Evolutionary conservation across 176 grass and related monocot genomes (phyloP).

Genomic region (Phragmites australis): DNA sequence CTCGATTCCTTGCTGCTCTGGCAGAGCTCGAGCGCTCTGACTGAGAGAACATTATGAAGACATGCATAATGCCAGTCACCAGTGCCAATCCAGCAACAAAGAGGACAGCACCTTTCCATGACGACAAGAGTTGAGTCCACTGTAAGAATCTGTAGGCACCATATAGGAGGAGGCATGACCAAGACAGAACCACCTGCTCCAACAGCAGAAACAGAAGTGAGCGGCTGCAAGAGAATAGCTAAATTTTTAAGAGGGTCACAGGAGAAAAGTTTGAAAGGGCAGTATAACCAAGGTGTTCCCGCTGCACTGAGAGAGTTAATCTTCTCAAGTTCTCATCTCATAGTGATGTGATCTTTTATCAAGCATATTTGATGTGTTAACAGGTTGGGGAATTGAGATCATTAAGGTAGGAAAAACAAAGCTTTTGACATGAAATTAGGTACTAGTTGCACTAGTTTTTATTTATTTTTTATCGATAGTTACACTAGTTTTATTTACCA

Average conservation of each 20-base stretch:
- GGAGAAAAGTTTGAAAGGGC: not conserved
- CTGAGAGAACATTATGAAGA: slow-evolving; percentile 69
- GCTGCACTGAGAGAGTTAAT: not conserved
- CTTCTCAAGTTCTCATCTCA: not conserved
- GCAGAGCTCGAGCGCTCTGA: slow-evolving; percentile 61
- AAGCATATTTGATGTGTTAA: not conserved
- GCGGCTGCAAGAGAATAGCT: not conserved
- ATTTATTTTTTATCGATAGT: too few species aligned
- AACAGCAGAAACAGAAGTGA: slow-evolving; percentile 12
- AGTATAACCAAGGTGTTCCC: not conserved
- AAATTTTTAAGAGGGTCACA: not conserved
- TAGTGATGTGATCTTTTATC: not conserved
- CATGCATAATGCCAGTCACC: slow-evolving; percentile 61
- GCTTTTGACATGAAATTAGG: not conserved
- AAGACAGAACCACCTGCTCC: slow-evolving; percentile 66
- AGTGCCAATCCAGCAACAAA: slow-evolving; percentile 42
- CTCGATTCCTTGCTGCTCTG: slow-evolving; percentile 50
- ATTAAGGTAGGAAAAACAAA: not conserved
- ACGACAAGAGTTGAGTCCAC: slow-evolving; percentile 62
- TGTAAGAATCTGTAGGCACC: slow-evolving; percentile 62
- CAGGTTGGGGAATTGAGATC: not conserved
- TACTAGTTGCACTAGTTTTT: not conserved
- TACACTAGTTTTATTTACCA: too few species aligned
- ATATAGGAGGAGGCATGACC: slow-evolving; percentile 62
- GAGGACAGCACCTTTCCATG: slow-evolving; percentile 65